Conservation (phyloP, 305 asterid genomes). For the Fraxinus nigra region DNA sequence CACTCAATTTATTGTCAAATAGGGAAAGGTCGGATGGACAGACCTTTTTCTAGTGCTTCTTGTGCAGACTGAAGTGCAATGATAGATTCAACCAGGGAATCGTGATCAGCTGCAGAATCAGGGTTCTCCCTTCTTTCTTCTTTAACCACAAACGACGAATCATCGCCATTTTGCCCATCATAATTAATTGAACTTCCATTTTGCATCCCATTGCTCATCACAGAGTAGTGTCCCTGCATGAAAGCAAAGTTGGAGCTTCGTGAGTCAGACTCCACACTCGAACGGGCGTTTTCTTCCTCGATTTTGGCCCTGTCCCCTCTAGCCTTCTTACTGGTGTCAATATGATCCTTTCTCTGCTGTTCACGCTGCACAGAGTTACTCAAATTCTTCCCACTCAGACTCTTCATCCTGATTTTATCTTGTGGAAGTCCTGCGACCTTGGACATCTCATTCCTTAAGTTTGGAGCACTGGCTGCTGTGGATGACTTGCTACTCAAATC, state of each 20-base stretch:
- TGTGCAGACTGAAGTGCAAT: slow-evolving; percentile 48
- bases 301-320: slow-evolving; percentile 53
- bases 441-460: slow-evolving; percentile 30
- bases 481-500: slow-evolving; percentile 79
- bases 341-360: slow-evolving; percentile 40
- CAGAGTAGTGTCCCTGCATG: slow-evolving; percentile 47
- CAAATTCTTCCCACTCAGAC: slow-evolving; percentile 40
- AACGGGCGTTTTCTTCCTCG: slow-evolving; percentile 62
- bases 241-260: slow-evolving; percentile 53
- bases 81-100: slow-evolving; percentile 51
- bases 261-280: slow-evolving; percentile 77
- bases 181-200: slow-evolving; percentile 34
- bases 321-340: slow-evolving; percentile 51
- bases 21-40: not conserved
- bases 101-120: slow-evolving; percentile 38
- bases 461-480: slow-evolving; percentile 65
- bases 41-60: slow-evolving; percentile 72
- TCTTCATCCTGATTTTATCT: slow-evolving; percentile 40
- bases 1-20: not conserved
- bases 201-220: slow-evolving; percentile 45
- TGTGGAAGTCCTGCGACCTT: slow-evolving; percentile 29
- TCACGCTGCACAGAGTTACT: slow-evolving; percentile 36
- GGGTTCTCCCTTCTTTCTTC: slow-evolving; percentile 40
- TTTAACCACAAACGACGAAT: slow-evolving; percentile 34
- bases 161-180: slow-evolving; percentile 55